phyloP scores from a whole-genome alignment of 2,329 filamentous ascomycete species.

The Cercospora sojina region DNA sequence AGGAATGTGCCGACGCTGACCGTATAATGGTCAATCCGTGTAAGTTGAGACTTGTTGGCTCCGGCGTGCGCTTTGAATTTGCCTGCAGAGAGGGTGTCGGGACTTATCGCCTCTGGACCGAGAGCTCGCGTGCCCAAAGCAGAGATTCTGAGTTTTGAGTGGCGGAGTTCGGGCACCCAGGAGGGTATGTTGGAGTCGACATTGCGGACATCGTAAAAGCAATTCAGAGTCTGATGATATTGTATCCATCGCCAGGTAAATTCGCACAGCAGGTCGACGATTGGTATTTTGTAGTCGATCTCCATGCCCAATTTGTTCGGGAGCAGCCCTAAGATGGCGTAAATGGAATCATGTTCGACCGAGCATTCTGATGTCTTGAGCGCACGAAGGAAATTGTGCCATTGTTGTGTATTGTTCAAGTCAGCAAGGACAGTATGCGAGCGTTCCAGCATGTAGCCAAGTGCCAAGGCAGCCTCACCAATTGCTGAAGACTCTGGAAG shows the following conservation, averaged over 20 bases:
- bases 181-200: constrained; percentile 6
- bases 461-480: not conserved
- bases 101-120: constrained; percentile 6
- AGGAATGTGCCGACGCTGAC: not conserved
- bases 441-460: not conserved
- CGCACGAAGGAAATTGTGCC: constrained; percentile 1
- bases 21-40: not conserved
- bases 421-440: constrained; percentile 3
- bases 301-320: constrained; percentile 6
- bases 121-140: not conserved
- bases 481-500: not conserved
- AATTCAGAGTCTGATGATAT: not conserved
- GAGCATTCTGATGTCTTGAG: constrained; percentile 8
- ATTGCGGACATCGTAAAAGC: constrained; percentile 11
- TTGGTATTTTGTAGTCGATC: constrained; percentile 10
- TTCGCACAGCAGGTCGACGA: constrained; percentile 1
- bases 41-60: not conserved
- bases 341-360: constrained; percentile 9
- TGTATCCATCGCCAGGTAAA: constrained; percentile 9
- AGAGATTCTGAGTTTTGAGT: not conserved
- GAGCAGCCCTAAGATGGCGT: constrained; percentile 8
- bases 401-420: not conserved
- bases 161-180: constrained; percentile 10
- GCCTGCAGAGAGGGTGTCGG: constrained; percentile 1
- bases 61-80: constrained; percentile 9